Percentiles rank a stretch among this genome's conserved stretches.
phyloP scores from a whole-genome alignment of 352 stramenopile species.

The Aphanomyces invadans region DNA sequence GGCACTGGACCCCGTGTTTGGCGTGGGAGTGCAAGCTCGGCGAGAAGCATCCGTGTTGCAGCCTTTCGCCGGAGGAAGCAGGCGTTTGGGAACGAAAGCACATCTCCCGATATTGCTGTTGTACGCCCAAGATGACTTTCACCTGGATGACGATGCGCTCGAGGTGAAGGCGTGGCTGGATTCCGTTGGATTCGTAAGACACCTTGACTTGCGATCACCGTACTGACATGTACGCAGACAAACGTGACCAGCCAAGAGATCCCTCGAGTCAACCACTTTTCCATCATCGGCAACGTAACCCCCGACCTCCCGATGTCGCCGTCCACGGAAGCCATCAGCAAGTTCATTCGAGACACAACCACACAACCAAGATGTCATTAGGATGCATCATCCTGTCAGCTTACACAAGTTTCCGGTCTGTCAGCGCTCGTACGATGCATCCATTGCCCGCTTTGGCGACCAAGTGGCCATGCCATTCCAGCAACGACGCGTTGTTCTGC shows the following conservation, averaged over 20 bases:
- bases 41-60: conserved; percentile 47
- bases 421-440: conserved; percentile 84
- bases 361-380: neutral
- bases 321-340: conserved; percentile 31
- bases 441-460: conserved; percentile 73
- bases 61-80: conserved; percentile 27
- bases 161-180: conserved; percentile 59
- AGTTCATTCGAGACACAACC: conserved; percentile 34
- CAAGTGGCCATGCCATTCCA: conserved; percentile 87
- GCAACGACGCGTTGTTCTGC: conserved; percentile 66
- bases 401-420: conserved; percentile 82
- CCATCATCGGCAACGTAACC: conserved; percentile 22
- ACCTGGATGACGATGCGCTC: conserved; percentile 59
- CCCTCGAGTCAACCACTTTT: conserved; percentile 59
- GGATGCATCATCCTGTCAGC: conserved; percentile 9
- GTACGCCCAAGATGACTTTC: conserved; percentile 70
- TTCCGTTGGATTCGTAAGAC: conserved; percentile 48
- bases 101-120: conserved; percentile 41
- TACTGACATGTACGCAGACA: conserved; percentile 25
- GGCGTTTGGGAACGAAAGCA: conserved; percentile 31
- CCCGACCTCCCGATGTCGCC: neutral
- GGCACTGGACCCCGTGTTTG: conserved; percentile 59
- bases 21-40: conserved; percentile 53
- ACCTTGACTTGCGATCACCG: too few relatives aligned
- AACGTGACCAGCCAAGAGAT: conserved; percentile 41